phyloP scores from a whole-genome alignment of 495 filamentous ascomycete species.

The Aspergillus baeticus region DNA sequence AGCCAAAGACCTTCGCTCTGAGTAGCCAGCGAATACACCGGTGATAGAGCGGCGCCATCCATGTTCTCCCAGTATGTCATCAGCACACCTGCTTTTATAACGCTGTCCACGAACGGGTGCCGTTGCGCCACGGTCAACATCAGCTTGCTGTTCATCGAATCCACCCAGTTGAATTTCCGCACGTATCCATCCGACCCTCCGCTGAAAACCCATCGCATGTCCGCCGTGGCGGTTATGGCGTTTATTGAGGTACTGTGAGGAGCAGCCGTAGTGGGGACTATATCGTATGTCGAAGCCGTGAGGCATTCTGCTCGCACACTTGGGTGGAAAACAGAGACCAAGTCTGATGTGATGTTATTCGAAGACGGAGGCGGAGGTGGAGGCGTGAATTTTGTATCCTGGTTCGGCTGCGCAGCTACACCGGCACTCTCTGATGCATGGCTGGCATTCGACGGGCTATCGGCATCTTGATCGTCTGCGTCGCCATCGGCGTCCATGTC shows the following conservation, averaged over 20 bases:
- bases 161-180: slow-evolving; percentile 92
- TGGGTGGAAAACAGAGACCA: slow-evolving; percentile 52
- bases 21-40: slow-evolving; percentile 90
- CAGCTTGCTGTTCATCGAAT: slow-evolving; percentile 90
- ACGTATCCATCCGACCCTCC: slow-evolving; percentile 94
- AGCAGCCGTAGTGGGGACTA: slow-evolving; percentile 93
- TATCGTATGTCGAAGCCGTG: slow-evolving; percentile 86
- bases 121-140: slow-evolving; percentile 93
- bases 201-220: slow-evolving; percentile 93
- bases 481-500: slow-evolving; percentile 61
- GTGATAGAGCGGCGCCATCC: slow-evolving; percentile 62
- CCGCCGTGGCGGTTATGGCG: slow-evolving; percentile 83
- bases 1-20: slow-evolving; percentile 91
- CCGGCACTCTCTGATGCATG: slow-evolving; percentile 44
- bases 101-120: slow-evolving; percentile 96
- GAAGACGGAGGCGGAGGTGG: slow-evolving; percentile 33
- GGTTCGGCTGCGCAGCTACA: slow-evolving; percentile 39
- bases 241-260: slow-evolving; percentile 97
- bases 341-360: slow-evolving; percentile 31
- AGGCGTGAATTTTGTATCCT: slow-evolving; percentile 35
- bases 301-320: slow-evolving; percentile 75
- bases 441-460: slow-evolving; percentile 48
- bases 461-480: slow-evolving; percentile 62
- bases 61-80: slow-evolving; percentile 97
- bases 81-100: slow-evolving; percentile 87